Evolutionary conservation across 2,329 filamentous ascomycete genomes (phyloP), one percentile per base, ranked within the genome.

Genomic region (Helotiales sp.): DNA sequence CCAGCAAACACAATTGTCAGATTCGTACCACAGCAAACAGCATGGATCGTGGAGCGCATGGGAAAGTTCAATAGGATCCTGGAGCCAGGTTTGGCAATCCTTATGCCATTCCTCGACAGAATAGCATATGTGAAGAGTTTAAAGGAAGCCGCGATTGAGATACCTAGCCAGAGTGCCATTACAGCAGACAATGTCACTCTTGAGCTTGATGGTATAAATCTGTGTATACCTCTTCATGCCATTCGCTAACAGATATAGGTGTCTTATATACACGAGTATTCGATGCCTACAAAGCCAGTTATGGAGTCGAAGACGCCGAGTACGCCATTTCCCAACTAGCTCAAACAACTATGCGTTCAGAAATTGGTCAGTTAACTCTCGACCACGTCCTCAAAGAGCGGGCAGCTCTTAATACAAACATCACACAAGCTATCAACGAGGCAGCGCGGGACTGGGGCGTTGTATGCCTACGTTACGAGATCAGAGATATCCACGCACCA

Each of bases 11-110:
- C 95, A 3, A 81, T 99, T 62, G 81, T 99, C 68, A 91, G 93
- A 60, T 99, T 98, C 76, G 95, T 99, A 40, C 95, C 95, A n/a
- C 95, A 99, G 77, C 95, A 99, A 79, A 98, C 93, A 68, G 95
- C 95, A 74, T 99, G 95, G 95, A 93, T 99, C 59, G 95, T 99
- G 57, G 95, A 99, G 83, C 93, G 95, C 71, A 99, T 99, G 95
- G 95, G 95, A 69, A 95, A 93, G 76, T 99, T 96, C 79, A 89
- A 91, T 77, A 85, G 93, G 60, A 97, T 99, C 70, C 79, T 99
- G 51, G 85, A 97, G 69, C 95, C 95, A 3, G 95, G 95, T 57
- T 80, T 99, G 61, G 93, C 95, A 22, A 82, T 99, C 62, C 77
- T 99, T 66, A 81, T 95, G 54, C 95, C 95, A 1, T 89, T 98